Percentiles rank a stretch among this genome's conserved stretches.
phyloP scores from a whole-genome alignment of 2,329 filamentous ascomycete species.

The Neoscytalidium dimidiatum region DNA sequence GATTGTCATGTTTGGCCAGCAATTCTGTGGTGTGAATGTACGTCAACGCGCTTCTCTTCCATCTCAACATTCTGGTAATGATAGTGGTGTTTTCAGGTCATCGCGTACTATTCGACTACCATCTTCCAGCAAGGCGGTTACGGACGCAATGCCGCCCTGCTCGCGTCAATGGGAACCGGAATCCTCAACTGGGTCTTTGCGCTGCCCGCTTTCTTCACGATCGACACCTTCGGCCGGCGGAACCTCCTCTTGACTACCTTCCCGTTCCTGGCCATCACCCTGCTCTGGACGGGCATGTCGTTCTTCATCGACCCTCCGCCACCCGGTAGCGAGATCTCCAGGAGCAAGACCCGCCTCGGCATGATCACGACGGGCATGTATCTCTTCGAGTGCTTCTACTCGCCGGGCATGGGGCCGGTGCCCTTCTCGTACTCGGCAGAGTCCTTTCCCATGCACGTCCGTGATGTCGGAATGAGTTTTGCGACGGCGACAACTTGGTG shows the following conservation, averaged over 20 bases:
- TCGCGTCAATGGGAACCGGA: conserved; percentile 46
- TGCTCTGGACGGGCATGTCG: conserved; percentile 50
- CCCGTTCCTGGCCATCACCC: conserved; percentile 50
- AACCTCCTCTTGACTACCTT: conserved; percentile 48
- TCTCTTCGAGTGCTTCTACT: conserved; percentile 56
- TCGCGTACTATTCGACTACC: conserved; percentile 26
- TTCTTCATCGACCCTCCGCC: conserved; percentile 33
- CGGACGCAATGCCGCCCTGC: conserved; percentile 30
- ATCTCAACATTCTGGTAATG: no score
- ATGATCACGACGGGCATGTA: conserved; percentile 46
- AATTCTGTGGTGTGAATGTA: conserved; percentile 31
- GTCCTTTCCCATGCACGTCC: conserved; percentile 46
- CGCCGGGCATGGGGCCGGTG: conserved; percentile 44
- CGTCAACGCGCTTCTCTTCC: no score
- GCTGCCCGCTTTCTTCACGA: conserved; percentile 47
- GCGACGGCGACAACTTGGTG: conserved; percentile 59
- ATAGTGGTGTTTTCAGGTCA: no score
- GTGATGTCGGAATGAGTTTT: conserved; percentile 43
- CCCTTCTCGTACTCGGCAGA: conserved; percentile 47
- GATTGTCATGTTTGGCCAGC: conserved; percentile 19
- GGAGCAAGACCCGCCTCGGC: conserved; percentile 25
- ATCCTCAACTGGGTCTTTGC: conserved; percentile 48
- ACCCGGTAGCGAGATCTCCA: conserved; percentile 27
- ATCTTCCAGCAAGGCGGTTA: conserved; percentile 35
- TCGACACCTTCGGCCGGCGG: conserved; percentile 42